Evolutionary conservation across 345 rosid species (phyloP).

Genomic region (Erysimum cheiranthoides): DNA sequence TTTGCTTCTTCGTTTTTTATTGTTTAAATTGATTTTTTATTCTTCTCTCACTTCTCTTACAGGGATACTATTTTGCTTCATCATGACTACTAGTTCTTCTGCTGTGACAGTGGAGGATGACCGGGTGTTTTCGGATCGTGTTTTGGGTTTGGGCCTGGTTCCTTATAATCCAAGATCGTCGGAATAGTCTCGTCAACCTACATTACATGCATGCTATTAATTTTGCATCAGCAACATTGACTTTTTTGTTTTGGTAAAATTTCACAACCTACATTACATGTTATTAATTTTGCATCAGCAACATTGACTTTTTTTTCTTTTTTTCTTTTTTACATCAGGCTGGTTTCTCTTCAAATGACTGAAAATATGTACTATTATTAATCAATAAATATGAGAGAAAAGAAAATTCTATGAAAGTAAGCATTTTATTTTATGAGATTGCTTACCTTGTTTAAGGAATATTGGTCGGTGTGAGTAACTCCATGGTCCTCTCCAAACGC

Average conservation of each 20-base stretch:
- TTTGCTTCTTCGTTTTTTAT: no score
- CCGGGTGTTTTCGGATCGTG: constrained; percentile 30
- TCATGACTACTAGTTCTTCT: no score
- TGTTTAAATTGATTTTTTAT: no score
- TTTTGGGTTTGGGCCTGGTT: constrained; percentile 12
- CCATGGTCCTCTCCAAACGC: constrained; percentile 14
- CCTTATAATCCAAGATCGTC: constrained; percentile 6
- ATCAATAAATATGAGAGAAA: neutral
- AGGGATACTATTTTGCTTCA: no score
- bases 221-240: neutral
- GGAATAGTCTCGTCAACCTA: constrained; percentile 20
- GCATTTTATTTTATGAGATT: no score
- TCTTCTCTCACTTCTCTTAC: no score
- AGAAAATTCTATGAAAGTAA: neutral
- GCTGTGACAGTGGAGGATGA: neutral
- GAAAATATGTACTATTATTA: neutral
- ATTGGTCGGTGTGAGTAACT: constrained; percentile 12
- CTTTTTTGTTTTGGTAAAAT: neutral
- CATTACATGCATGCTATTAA: neutral
- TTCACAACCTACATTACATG: neutral
- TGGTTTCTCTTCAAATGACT: neutral
- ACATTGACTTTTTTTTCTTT: no score
- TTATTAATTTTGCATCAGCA: no score
- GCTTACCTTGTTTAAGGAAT: constrained; percentile 27
- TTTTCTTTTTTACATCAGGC: no score